Evolutionary conservation across 345 rosid species (phyloP).

Genomic region (Viola odorata): DNA sequence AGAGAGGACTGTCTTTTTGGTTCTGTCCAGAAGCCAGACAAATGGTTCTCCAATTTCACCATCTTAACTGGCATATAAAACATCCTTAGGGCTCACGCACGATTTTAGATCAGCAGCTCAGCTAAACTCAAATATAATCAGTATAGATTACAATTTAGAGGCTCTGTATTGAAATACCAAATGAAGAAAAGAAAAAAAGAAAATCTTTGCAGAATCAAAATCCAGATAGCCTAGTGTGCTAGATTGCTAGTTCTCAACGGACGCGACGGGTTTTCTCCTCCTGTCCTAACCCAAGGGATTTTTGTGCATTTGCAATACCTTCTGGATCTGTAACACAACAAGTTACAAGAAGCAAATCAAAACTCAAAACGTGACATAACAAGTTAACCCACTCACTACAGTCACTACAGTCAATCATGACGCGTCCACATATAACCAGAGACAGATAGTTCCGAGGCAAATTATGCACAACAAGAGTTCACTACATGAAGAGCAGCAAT

Average conservation of each 20-base stretch:
- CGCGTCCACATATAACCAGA: not conserved
- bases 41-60: too few species aligned
- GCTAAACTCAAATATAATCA: too few species aligned
- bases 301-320: slow-evolving; percentile 92
- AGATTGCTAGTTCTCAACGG: slow-evolving; percentile 30
- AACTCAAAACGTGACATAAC: not conserved
- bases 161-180: too few species aligned
- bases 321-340: slow-evolving; percentile 61
- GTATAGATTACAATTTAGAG: too few species aligned
- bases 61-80: too few species aligned
- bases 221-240: not conserved
- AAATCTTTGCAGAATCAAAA: slow-evolving; percentile 5
- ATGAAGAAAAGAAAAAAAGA: not conserved
- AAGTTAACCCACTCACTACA: not conserved
- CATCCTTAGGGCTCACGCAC: too few species aligned
- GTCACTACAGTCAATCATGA: not conserved
- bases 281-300: slow-evolving; percentile 87
- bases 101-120: too few species aligned
- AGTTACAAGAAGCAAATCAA: not conserved
- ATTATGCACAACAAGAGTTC: too few species aligned
- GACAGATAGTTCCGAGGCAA: too few species aligned
- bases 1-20: too few species aligned
- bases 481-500: not conserved
- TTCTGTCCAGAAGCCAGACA: too few species aligned
- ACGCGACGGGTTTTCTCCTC: slow-evolving; percentile 84